These are phyloP conservation scores for Cercospora beticola DNA, from an alignment of 2,329 filamentous ascomycete genomes.

Conservation along the genomic window DNA sequence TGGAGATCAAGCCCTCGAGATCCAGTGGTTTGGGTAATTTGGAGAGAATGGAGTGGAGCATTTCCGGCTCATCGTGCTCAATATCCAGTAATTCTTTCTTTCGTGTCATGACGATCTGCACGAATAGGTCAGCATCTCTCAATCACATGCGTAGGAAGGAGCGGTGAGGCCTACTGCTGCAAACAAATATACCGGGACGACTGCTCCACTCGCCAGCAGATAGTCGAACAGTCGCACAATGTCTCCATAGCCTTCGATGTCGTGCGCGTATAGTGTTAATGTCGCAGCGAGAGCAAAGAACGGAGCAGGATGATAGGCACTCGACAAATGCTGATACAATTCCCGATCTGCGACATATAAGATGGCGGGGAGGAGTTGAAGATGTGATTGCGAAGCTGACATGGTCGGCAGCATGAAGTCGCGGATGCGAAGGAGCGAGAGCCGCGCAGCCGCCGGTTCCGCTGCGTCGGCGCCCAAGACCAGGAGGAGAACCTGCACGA, in stretches of 20 bases:
- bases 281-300: constrained; percentile 94
- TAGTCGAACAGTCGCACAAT: constrained; percentile 93
- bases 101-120: constrained; percentile 72
- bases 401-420: constrained; percentile 97
- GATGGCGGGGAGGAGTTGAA: constrained; percentile 83
- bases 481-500: constrained; percentile 90
- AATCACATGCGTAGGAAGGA: not conserved
- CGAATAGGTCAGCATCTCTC: not conserved
- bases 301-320: constrained; percentile 55
- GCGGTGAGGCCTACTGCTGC: constrained; percentile 52
- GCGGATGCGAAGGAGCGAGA: constrained; percentile 85
- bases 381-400: constrained; percentile 74
- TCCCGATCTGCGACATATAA: constrained; percentile 68
- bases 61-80: constrained; percentile 80
- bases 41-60: constrained; percentile 83
- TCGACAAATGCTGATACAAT: constrained; percentile 63
- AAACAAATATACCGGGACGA: constrained; percentile 87
- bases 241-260: constrained; percentile 83
- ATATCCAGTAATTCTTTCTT: constrained; percentile 82
- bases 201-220: constrained; percentile 81
- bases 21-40: constrained; percentile 81
- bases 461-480: constrained; percentile 68
- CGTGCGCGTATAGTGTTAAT: constrained; percentile 93
- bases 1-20: constrained; percentile 71
- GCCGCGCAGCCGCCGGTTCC: constrained; percentile 66